Base-by-base conservation (phyloP, 192 early-diverging fungal genomes). In the Entomortierella beljakovae region DNA sequence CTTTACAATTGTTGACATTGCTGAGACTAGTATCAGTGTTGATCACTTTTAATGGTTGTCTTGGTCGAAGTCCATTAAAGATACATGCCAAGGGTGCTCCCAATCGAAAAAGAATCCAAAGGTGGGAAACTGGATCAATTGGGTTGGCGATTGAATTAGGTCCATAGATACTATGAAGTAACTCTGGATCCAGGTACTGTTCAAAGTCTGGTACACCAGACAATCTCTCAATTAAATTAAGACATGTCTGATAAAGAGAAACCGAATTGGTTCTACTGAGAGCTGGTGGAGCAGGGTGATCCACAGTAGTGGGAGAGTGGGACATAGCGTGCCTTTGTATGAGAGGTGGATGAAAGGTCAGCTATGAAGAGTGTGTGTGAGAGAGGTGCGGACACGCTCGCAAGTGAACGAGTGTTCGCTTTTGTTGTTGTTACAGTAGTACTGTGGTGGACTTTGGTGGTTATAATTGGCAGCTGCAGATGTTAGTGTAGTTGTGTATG, bases 211-310 rank as follows among this genome's bases (percentile, higher is more conserved):
- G 86, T 50, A 94, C 92, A 68, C 86, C 85, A 33, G 89, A 84
- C 11, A 94, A 85, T 70, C 89, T 85, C 63, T 92, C 91, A 32
- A 92, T 82, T 16, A 92, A 83, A 55, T 88, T 87, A 34, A 88
- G 81, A 82, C 91, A 92, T 37, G 84, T 86, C 68, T 93, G 91
- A 80, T 92, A 94, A 64, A 94, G 84, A 1, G 93, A 94, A 37
- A 74, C 61, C 25, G 70, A 64, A 67, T 74, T 74, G 35, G 22
- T 63, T 54, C 61, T 54, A 35, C 29, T 59, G 63, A 74, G 71
- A 10, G 62, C 63, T 25, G 71, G 71, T 32, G 71, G 71, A 31
- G 55, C 38, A 25, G 23, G 61, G 33, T 51, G 70, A 51, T 57
- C 61, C 31, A 56, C 64, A 16, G 56, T 58, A 34, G 63, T 54